phyloP scores from a whole-genome alignment of 768 basidiomycete species.

The Flagelloscypha sp. region DNA sequence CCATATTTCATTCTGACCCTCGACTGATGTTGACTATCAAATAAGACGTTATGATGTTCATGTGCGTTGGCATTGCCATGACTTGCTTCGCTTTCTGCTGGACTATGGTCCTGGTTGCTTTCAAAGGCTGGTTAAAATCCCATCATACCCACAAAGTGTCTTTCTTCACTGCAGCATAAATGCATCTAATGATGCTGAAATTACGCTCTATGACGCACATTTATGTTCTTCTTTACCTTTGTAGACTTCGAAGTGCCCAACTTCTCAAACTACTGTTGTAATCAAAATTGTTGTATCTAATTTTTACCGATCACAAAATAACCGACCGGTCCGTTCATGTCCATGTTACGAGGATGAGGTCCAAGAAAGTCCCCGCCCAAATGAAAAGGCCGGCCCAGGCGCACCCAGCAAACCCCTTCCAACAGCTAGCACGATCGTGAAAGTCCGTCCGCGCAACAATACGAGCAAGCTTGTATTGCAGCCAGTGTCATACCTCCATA shows the following conservation, averaged over 20 bases:
- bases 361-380: conserved; percentile 71
- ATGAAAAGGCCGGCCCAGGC: conserved; percentile 85
- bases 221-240: not conserved
- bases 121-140: conserved; percentile 75
- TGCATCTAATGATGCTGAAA: too few species aligned
- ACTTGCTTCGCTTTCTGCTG: conserved; percentile 85
- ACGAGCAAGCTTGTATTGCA: conserved; percentile 66
- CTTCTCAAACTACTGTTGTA: too few species aligned
- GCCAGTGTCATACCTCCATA: conserved; percentile 72
- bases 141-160: conserved; percentile 22
- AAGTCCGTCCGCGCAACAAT: conserved; percentile 73
- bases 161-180: conserved; percentile 29
- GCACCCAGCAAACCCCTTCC: conserved; percentile 83
- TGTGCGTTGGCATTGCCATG: conserved; percentile 77
- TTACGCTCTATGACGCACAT: too few species aligned
- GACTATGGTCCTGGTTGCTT: conserved; percentile 62
- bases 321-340: too few species aligned
- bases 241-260: not conserved
- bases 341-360: conserved; percentile 53
- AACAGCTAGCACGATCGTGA: conserved; percentile 69
- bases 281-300: too few species aligned
- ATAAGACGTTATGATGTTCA: conserved; percentile 82
- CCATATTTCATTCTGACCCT: conserved; percentile 1
- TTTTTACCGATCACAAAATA: too few species aligned
- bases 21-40: conserved; percentile 4